Base-by-base conservation (phyloP, 306 rosid genomes). In the Mimosa pudica region DNA sequence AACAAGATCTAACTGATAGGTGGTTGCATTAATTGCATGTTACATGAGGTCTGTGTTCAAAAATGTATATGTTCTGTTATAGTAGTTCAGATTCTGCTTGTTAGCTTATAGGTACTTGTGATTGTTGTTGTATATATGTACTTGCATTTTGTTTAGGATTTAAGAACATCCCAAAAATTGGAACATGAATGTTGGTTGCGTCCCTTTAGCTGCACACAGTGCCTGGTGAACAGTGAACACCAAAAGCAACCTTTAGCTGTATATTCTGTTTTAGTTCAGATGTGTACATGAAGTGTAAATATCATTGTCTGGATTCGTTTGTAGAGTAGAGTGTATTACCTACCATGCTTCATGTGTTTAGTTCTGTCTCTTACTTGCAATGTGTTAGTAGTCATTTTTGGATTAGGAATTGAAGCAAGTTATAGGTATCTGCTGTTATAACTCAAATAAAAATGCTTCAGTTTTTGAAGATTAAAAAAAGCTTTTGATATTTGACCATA, bases 11-110 rank as follows among this genome's bases (percentile, higher is more conserved):
- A 24, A 24, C 30, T 24, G 0, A 24, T 24, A 24, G 30, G 30
- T 24, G 30, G 61, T 13, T 54, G 10, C 61, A 2, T 75, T 6
- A 14, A 55, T 33, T 67, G 65, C 24, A 45, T 60, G 20, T 76
- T 58, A 24, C 42, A 38, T 38, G 78, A 71, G 79, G 30, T 24
- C 66, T 76, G 38, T 10, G 51, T 49, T 20, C 14, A 17, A 70
- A 70, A n/a, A 14, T 13, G 36, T 24, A 24, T 58, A 17, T 2
- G 42, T 76, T 63, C 30, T 71, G 30, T 35, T 18, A 42, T 48
- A 30, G 52, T 0, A 24, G 30, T 73, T 33, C 49, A 24, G 30
- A 24, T 24, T 24, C 30, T 24, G 30, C 30, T 24, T 24, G 30
- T 24, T 24, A 24, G 30, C 30, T 24, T 24, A 24, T 24, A 24